Evolutionary conservation across 805 yeast genomes (phyloP), one percentile per base, ranked within the genome.

Genomic region (Saccharomycopsis javanensis): DNA sequence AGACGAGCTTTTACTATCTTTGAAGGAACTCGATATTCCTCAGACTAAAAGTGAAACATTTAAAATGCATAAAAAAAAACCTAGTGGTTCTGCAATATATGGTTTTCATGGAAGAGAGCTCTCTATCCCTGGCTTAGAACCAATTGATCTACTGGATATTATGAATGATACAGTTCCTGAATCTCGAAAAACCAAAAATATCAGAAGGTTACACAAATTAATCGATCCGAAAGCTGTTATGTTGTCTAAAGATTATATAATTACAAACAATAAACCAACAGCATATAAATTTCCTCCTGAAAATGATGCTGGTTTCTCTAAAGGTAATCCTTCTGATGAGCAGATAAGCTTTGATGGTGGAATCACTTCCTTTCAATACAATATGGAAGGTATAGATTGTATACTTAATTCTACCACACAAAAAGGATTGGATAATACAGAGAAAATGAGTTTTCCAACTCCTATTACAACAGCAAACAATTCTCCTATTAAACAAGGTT

Each of bases 81-180:
- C 79, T 18, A 84, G 90, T 71, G 95, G 95, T 13, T 84, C 92
- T 3, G 92, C 87, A 1, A 86, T 86, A 28, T 86, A 86, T 68
- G 95, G 95, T 0, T 86, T 79, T 51, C 91, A 86, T 66, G 76
- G 77, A 59, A 79, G 80, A 58, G 85, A 81, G 51, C 68, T 86
- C 37, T 80, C 87, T 2, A 76, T 86, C 50, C 78, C 82, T 5
- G 86, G 85, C 11, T 55, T 73, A 4, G 63, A 38, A 30, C 60
- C 62, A 6, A 58, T 60, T 2, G 62, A 60, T 28, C 28, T 60
- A 18, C 52, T 33, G 28, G 55, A 55, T 30, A 23, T 57, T 8
- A 16, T 53, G 28, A 46, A 51, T 27, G 28, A 33, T 15, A 25
- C 51, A 2, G 27, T 46, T 46, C 45, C 55, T 5, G 69, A 6